Base-by-base conservation (phyloP, 345 rosid genomes). In the Gynandropsis gynandra region DNA sequence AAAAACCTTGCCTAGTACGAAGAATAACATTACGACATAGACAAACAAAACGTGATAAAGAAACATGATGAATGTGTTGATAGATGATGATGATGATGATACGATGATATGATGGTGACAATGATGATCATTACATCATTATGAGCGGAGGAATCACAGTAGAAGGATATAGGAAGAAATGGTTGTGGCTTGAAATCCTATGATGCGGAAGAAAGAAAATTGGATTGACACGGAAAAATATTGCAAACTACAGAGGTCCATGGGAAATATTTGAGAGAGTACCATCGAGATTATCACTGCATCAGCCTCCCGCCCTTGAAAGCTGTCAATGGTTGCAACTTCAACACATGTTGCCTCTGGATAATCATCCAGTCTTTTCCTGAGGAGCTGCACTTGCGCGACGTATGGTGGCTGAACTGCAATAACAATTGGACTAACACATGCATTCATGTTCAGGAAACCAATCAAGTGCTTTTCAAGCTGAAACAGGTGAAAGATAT, bases 261-360 rank as follows among this genome's bases (percentile, higher is more conserved):
- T 16, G 54, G 9, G 8, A 37, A 10, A 1, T 44, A 10, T 11
- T 18, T 27, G 21, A 36, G 42, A 50, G 16, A 36, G 50, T 84
- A 90, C 98, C 98, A 90, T 90, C 65, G 96, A 90, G 68, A 90
- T 87, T 43, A 90, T 82, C 19, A 84, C 95, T 40, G 95, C 96
- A 77, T 90, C 98, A 65, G 96, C 96, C 43, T 84, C 96, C 9
- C 98, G 80, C 0, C 98, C 98, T 74, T 90, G 96, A 69, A 87
- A 90, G 73, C 96, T 90, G 61, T 90, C 98, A 11, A 90, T 82
- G 36, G 96, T 90, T 63, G 95, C 85, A 62, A 87, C 95, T 75
- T 90, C 96, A 38, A 90, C 80, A 32, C 95, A 92, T 37, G 55
- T 80, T 50, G 92, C 82, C 63, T 72, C 85, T 37, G 95, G 92